Base-by-base conservation (phyloP, 2,329 filamentous ascomycete genomes). In the Pezicula carpinea region DNA sequence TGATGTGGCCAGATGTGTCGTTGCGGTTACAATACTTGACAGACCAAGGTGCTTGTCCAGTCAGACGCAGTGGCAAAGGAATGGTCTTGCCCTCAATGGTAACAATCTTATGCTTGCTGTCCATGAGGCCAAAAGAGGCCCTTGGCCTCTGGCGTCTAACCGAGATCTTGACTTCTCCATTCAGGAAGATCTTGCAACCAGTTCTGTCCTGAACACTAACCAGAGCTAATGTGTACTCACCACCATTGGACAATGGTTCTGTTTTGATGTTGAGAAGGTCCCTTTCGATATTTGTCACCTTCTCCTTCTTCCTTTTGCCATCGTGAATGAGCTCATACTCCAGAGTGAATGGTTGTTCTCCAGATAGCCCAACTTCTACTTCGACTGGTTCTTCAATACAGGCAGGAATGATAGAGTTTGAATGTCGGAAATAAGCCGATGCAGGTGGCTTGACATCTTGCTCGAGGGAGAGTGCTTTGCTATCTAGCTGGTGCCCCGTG, bases 391-490 rank as follows among this genome's bases (percentile, higher is more conserved):
- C 85, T 50, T 93, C 89, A 46, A 97, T 85, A 62, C 93, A 99
- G 41, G 87, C 82, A 57, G 79, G 83, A 50, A 82, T 74, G 18
- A 69, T 69, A 32, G 73, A 70, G 17, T 75, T 70, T 6, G 73
- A 71, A 21, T 76, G 70, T 36, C 79, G 74, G 46, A 90, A 75
- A 51, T 84, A 81, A 19, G 92, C 92, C 8, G 86, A 88, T 6
- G 93, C 92, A 4, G 91, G 88, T 8, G 93, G 93, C 66, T 95
- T 96, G 56, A 99, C 92, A 59, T 89, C 84, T 66, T 97, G 92
- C 66, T 95, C 85, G 34, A 97, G 70, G 8, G 80, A 68, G 51
- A 85, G 77, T 42, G 77, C 75, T 11, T 77, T 69, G 33, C 84
- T 80, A 22, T 74, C 74, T 18, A 95, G 68, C 21, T 75, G 72